Percentiles rank a stretch among this genome's conserved stretches.
Evolutionary conservation across 352 stramenopile species (phyloP).

Genomic region (Pythium phragmiticola): DNA sequence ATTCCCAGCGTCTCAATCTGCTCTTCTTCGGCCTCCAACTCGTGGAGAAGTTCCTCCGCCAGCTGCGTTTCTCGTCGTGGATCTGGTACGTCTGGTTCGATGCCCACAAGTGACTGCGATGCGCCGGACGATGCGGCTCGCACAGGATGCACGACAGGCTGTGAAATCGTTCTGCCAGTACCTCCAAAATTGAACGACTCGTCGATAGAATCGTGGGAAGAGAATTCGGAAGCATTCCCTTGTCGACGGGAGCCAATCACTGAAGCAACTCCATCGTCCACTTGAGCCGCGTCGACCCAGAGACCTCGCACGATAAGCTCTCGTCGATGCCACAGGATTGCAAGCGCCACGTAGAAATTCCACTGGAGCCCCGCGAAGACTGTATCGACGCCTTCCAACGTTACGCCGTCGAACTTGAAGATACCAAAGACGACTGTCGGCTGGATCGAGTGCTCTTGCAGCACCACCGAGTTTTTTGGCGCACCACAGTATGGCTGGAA

Average conservation of each 20-base stretch:
- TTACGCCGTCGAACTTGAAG: conserved; percentile 84
- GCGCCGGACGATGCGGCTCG: neutral
- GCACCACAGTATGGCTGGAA: conserved; percentile 74
- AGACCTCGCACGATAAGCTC: conserved; percentile 80
- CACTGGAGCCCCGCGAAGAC: conserved; percentile 78
- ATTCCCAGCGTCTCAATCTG: conserved; percentile 5
- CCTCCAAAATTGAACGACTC: conserved; percentile 52
- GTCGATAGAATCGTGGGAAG: conserved; percentile 75
- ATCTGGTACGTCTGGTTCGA: conserved; percentile 11
- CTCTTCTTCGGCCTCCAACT: conserved; percentile 29
- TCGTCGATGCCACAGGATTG: conserved; percentile 75
- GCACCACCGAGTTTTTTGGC: conserved; percentile 30
- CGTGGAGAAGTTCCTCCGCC: conserved; percentile 26
- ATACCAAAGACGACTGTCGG: conserved; percentile 77
- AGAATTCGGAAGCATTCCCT: conserved; percentile 48
- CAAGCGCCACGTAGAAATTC: conserved; percentile 82
- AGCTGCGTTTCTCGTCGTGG: conserved; percentile 13
- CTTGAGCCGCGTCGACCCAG: conserved; percentile 43
- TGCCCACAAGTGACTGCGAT: neutral
- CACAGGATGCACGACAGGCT: conserved; percentile 4
- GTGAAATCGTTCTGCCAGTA: neutral
- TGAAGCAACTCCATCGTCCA: conserved; percentile 9
- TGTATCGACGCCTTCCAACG: conserved; percentile 33
- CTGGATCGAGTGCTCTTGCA: conserved; percentile 64
- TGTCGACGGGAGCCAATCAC: conserved; percentile 34